Evolutionary conservation across 2,329 filamentous ascomycete genomes (phyloP).

Genomic region (Mariannaea sp.): DNA sequence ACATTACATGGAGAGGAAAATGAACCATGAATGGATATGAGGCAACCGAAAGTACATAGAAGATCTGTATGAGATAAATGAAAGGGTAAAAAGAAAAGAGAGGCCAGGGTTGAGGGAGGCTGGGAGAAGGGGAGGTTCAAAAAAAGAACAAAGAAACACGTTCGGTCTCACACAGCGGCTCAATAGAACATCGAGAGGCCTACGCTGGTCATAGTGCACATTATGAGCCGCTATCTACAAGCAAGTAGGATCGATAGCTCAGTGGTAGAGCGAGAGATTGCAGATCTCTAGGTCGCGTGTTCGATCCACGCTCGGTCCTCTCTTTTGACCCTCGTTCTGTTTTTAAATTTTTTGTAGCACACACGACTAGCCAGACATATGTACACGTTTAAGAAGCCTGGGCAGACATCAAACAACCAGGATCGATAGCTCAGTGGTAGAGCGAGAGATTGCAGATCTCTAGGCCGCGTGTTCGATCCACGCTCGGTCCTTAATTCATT

Average conservation of each 20-base stretch:
- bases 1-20: too few species aligned
- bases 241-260: neutral
- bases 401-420: neutral
- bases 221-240: too few species aligned
- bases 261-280: slow-evolving; percentile 4
- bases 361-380: neutral
- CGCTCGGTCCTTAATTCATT: neutral
- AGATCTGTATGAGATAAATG: too few species aligned
- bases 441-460: slow-evolving; percentile 2
- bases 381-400: neutral
- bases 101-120: too few species aligned
- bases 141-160: too few species aligned
- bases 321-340: neutral
- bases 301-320: slow-evolving; percentile 2
- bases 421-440: neutral
- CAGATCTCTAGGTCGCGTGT: slow-evolving; percentile 3
- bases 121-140: too few species aligned
- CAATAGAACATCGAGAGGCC: too few species aligned
- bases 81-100: too few species aligned
- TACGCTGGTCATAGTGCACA: too few species aligned
- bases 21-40: too few species aligned
- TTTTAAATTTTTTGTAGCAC: neutral
- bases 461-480: neutral
- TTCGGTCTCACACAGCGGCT: too few species aligned
- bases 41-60: too few species aligned